Evolutionary conservation across 1,284 basidiomycete species (phyloP), one percentile per base, ranked within the genome.

Genomic region (Fomes fomentarius): DNA sequence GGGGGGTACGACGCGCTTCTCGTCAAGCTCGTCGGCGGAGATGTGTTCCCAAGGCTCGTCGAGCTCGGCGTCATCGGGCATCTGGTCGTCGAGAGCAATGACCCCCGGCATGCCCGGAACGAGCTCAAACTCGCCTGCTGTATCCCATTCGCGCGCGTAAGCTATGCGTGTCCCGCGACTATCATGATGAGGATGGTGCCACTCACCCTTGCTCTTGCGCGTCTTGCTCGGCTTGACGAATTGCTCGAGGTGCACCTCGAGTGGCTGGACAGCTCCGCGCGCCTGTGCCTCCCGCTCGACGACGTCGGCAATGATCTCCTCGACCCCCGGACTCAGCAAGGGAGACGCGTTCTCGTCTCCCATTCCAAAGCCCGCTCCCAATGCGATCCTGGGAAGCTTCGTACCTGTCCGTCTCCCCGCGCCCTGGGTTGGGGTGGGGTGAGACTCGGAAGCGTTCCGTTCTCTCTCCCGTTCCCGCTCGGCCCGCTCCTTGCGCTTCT

Each of bases 11-110:
- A 60, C 57, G 22, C 58, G 57, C 56, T 69, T 66, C 47, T 71
- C 66, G 17, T 73, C 72, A 30, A 71, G 70, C 47, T 76, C 74
- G 43, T 71, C 74, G 28, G 73, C 73, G 37, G 71, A 71, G 50
- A 84, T 67, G 63, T 79, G 76, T 59, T 84, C 82, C 83, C 83
- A 85, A 34, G 79, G 76, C 59, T 85, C 82, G 56, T 83, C 80
- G 19, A 76, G 58, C 38, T 68, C 69, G 19, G 58, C 59, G 19
- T 63, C 66, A 15, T 60, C 61, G 15, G 71, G 58, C 35, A 74
- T 70, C 24, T 65, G 64, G 24, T 83, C 81, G 61, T 83, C 81
- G 37, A 85, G 71, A 25, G 74, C 80, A 55, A 85, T 80, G 46
- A 85, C 83, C 30, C 76, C 74, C 28, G 75, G 78, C 30, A 80